These are phyloP conservation scores for Phytophthora uliginosa DNA, from an alignment of 352 stramenopile species.

Conservation along the genomic window DNA sequence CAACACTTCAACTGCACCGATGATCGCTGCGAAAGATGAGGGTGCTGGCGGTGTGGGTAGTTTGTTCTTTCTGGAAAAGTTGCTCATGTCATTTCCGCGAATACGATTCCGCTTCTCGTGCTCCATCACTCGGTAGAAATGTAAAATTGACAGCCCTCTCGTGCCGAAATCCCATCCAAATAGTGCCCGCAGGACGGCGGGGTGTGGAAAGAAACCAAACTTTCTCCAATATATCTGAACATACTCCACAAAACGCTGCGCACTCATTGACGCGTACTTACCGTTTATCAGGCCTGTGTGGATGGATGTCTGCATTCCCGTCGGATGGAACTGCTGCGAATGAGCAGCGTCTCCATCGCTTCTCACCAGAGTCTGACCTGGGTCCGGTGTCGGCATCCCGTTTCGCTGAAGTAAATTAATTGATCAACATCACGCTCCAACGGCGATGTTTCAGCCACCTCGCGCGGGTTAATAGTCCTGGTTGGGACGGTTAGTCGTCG, in stretches of 20 bases:
- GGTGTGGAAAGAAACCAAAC: background rate
- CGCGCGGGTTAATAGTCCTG: too few relatives aligned
- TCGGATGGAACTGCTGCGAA: too few relatives aligned
- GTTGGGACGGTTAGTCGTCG: too few relatives aligned
- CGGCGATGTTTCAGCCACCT: too few relatives aligned
- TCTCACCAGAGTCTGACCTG: too few relatives aligned
- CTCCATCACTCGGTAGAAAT: background rate
- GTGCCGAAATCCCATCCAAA: background rate
- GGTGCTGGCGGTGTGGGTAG: background rate
- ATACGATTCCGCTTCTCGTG: background rate
- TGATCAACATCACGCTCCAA: too few relatives aligned
- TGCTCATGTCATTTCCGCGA: background rate
- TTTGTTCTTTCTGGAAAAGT: background rate
- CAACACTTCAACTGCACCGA: background rate
- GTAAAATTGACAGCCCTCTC: background rate
- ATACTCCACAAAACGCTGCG: background rate
- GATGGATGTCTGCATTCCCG: too few relatives aligned
- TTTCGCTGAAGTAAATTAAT: too few relatives aligned
- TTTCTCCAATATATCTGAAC: background rate
- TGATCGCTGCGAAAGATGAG: too few relatives aligned
- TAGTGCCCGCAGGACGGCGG: background rate
- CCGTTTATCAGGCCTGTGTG: background rate
- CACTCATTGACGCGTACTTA: conserved; percentile 9
- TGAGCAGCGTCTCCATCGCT: too few relatives aligned
- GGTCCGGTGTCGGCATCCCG: too few relatives aligned